Percentiles rank a stretch among this genome's conserved stretches.
These are phyloP conservation scores for Tolypocladium nubicola DNA, from an alignment of 2,329 filamentous ascomycete species.

Conservation along the genomic window DNA sequence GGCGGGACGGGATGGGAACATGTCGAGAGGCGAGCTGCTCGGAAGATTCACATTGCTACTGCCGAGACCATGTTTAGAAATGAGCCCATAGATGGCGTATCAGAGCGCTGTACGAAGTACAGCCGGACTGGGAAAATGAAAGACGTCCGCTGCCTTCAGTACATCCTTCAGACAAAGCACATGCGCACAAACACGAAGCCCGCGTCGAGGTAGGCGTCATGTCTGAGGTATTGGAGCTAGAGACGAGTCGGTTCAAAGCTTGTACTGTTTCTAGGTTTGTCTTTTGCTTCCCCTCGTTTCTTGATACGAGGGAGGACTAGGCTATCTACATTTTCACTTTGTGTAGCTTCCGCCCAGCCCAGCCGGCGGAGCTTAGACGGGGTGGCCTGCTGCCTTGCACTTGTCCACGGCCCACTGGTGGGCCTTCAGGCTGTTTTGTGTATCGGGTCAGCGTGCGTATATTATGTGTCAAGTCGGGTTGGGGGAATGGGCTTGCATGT, in stretches of 20 bases:
- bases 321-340: neutral
- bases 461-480: neutral
- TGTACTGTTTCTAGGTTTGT: neutral
- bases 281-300: neutral
- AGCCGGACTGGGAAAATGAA: neutral
- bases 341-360: neutral
- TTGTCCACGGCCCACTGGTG: neutral
- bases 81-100: too few species aligned
- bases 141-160: neutral
- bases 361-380: neutral
- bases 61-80: neutral
- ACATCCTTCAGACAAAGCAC: neutral
- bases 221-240: neutral
- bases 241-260: neutral
- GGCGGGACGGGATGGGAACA: neutral
- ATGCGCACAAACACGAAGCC: neutral
- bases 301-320: neutral
- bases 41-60: neutral
- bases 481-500: neutral
- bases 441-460: neutral
- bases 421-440: neutral
- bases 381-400: neutral
- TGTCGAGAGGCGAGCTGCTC: neutral
- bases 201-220: neutral
- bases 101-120: too few species aligned